phyloP scores from a whole-genome alignment of 2,329 filamentous ascomycete genomes.

The Nakataea oryzae region DNA sequence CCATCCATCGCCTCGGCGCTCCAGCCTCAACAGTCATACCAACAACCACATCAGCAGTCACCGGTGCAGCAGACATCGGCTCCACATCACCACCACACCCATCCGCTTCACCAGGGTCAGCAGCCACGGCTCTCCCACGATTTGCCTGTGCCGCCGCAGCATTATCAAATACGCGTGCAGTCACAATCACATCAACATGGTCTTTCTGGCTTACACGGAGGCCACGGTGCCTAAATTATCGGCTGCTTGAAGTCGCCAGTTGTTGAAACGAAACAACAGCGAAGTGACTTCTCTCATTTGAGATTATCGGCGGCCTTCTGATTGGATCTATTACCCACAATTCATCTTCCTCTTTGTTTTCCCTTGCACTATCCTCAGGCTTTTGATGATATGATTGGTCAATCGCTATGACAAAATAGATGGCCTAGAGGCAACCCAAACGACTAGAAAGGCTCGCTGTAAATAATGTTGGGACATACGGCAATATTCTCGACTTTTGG shows the following conservation, averaged over 20 bases:
- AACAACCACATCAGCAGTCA: not conserved
- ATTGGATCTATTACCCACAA: not conserved
- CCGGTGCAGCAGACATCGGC: not conserved
- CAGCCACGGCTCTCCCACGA: not conserved
- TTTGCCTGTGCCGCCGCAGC: not conserved
- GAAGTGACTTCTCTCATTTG: not conserved
- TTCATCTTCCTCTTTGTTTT: not conserved
- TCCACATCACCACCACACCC: not conserved
- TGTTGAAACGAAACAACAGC: no score
- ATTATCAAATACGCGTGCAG: not conserved
- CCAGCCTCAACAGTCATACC: not conserved
- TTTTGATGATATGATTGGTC: not conserved
- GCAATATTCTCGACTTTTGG: no score
- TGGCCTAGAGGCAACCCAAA: not conserved
- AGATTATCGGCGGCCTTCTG: not conserved
- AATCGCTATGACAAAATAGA: no score
- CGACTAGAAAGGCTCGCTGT: not conserved
- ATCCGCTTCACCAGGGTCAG: not conserved
- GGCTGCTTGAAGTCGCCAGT: no score
- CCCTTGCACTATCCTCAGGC: no score
- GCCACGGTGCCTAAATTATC: not conserved
- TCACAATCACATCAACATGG: not conserved
- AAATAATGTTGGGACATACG: not conserved
- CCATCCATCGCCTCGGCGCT: not conserved
- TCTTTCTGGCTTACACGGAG: not conserved